Percentiles rank a stretch among this genome's conserved stretches.
Evolutionary conservation across 371 early-diverging fungal species (phyloP).

Genomic region (Parasitella parasitica): DNA sequence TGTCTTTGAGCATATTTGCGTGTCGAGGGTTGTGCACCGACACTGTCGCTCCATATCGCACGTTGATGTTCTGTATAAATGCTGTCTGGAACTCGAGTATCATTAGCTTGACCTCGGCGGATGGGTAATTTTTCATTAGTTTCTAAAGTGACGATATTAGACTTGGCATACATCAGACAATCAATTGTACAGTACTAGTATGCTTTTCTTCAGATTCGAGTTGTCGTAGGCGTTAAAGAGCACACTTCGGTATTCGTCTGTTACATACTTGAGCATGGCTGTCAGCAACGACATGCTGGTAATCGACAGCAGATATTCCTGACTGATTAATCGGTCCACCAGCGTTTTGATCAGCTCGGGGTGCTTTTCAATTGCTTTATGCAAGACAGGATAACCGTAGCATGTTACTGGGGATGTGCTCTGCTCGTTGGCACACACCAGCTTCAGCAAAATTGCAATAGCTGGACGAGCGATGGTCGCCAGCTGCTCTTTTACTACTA

Average conservation of each 20-base stretch:
- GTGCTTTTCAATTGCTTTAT: constrained; percentile 52
- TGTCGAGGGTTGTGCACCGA: constrained; percentile 54
- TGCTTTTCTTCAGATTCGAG: constrained; percentile 44
- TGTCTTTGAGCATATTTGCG: constrained; percentile 53
- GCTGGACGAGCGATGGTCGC: constrained; percentile 76
- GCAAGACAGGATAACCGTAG: constrained; percentile 35
- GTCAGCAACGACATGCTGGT: constrained; percentile 67
- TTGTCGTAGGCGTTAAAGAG: constrained; percentile 50
- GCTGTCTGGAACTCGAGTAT: constrained; percentile 70
- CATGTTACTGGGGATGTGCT: constrained; percentile 5
- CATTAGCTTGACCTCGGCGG: constrained; percentile 61
- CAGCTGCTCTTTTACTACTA: constrained; percentile 63
- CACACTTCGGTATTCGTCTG: constrained; percentile 52
- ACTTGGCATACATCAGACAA: neutral
- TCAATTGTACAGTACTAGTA: constrained; percentile 35
- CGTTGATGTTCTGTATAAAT: constrained; percentile 56
- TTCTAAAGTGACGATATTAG: constrained; percentile 20
- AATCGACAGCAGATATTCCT: constrained; percentile 66
- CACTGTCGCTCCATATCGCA: constrained; percentile 52
- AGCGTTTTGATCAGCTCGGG: constrained; percentile 57
- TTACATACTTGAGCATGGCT: constrained; percentile 61
- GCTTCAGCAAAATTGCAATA: constrained; percentile 66
- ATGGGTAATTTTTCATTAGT: constrained; percentile 62
- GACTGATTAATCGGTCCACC: constrained; percentile 61
- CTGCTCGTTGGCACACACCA: constrained; percentile 51